Conservation (phyloP, 495 filamentous ascomycete species). For the Talaromyces trachyspermus region DNA sequence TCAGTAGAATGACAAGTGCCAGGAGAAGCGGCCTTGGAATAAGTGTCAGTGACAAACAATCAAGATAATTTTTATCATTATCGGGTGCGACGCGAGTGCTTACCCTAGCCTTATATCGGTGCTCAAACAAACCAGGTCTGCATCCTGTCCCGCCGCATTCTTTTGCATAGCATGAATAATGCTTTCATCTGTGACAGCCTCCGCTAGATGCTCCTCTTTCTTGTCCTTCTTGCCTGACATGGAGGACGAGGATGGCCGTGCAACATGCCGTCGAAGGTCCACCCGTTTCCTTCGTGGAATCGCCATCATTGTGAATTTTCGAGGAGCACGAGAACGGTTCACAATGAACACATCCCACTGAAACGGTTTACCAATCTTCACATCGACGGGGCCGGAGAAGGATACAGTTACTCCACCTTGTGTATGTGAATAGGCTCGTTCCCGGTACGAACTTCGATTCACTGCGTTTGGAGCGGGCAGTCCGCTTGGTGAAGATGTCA, state of each 20-base stretch:
- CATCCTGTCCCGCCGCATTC: constrained; percentile 59
- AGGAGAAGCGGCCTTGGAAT: constrained; percentile 54
- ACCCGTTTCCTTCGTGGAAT: constrained; percentile 69
- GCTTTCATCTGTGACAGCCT: constrained; percentile 78
- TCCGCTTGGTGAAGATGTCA: constrained; percentile 13
- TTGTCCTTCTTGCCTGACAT: constrained; percentile 30
- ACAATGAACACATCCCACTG: constrained; percentile 85
- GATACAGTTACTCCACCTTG: constrained; percentile 73
- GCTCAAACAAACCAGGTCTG: constrained; percentile 72
- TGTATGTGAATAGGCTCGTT: constrained; percentile 39
- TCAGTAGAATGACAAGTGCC: constrained; percentile 75
- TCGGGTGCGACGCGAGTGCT: constrained; percentile 25
- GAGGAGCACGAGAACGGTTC: constrained; percentile 60
- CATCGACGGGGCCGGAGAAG: constrained; percentile 53
- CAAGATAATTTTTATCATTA: too few relatives aligned
- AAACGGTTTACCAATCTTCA: constrained; percentile 69
- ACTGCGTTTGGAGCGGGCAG: constrained; percentile 29
- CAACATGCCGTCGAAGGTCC: constrained; percentile 53
- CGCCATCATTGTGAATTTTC: constrained; percentile 74
- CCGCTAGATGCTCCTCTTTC: constrained; percentile 51
- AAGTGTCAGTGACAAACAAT: too few relatives aligned
- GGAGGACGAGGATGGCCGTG: constrained; percentile 42
- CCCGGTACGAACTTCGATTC: constrained; percentile 45
- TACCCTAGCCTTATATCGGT: constrained; percentile 79
- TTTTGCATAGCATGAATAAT: constrained; percentile 78